Conservation (phyloP, 1,139 yeast species). For the Nadsonia commutata region DNA sequence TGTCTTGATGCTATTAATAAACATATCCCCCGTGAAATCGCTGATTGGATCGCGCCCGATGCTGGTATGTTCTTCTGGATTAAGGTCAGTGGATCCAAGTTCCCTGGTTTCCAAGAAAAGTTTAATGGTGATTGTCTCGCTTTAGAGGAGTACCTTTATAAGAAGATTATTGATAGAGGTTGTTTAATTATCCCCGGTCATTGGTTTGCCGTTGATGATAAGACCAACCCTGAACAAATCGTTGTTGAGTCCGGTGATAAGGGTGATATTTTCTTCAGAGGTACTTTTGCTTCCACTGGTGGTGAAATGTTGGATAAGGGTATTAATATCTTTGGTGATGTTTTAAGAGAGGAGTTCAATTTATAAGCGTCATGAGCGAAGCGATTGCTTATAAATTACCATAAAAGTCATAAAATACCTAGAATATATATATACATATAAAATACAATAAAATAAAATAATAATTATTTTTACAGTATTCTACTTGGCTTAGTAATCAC, state of each 20-base stretch:
- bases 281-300: slow-evolving; percentile 79
- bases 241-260: slow-evolving; percentile 17
- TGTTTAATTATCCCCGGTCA: slow-evolving; percentile 78
- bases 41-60: slow-evolving; percentile 52
- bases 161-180: slow-evolving; percentile 48
- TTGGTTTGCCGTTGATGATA: slow-evolving; percentile 52
- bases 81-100: slow-evolving; percentile 59
- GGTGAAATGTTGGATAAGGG: slow-evolving; percentile 46
- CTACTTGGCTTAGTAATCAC: too few species aligned
- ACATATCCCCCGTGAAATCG: slow-evolving; percentile 43
- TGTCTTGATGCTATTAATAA: slow-evolving; percentile 55
- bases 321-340: slow-evolving; percentile 49
- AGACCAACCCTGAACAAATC: slow-evolving; percentile 33
- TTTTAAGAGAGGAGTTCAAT: slow-evolving; percentile 27
- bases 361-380: slow-evolving; percentile 11
- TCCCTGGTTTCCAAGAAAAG: slow-evolving; percentile 51
- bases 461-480: too few species aligned
- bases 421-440: too few species aligned
- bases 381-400: too few species aligned
- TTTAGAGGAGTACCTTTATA: slow-evolving; percentile 53
- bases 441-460: too few species aligned
- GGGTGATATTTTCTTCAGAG: slow-evolving; percentile 58
- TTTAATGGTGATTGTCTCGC: slow-evolving; percentile 37
- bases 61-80: slow-evolving; percentile 94
- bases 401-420: too few species aligned